Base-by-base conservation (phyloP, 2,329 filamentous ascomycete genomes). In the Berkeleyomyces rouxiae region DNA sequence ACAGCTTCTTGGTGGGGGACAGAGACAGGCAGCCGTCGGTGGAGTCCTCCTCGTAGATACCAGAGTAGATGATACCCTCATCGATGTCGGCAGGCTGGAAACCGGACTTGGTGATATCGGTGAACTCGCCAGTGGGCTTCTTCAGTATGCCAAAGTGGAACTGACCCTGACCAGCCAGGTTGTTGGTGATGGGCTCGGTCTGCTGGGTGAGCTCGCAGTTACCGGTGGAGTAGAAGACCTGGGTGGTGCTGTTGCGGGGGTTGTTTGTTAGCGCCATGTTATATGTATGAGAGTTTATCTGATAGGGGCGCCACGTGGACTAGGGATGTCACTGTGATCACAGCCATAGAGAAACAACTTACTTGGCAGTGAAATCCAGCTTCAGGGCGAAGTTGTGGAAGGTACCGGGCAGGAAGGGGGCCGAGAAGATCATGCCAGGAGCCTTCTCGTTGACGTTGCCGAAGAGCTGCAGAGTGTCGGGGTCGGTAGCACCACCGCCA, bases 361-460 rank as follows among this genome's bases (percentile, higher is more conserved):
- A 82, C 79, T 81, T 78, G 62, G 77, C 73, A 59, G 73, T 72
- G 70, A 82, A 85, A 70, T 85, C 77, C 11, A 83, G 72, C 31
- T 75, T 79, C 40, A 84, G 62, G 7, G 77, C 82, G 73, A 84
- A 85, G 73, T 85, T 85, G 69, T 84, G 79, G 75, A 82, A 83
- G 23, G 76, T 72, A 11, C 70, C 74, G 42, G 72, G 68, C n/a
- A 75, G 72, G 61, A 83, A 83, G 2, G 76, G 73, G 0, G 76
- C 75, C 36, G 72, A 74, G 69, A 78, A 84, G 4, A 85, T 71
- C 39, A 76, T 69, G 61, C 73, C 70, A n/a, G 77, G 74, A 65
- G 75, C 74, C 63, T 70, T 71, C 59, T 74, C 73, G 68, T 77
- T 78, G 66, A 77, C 74, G 66, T 77, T 76, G 61, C 76, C 74